These are phyloP conservation scores for Trichoderma hamatum DNA, from an alignment of 2,329 filamentous ascomycete genomes.

Conservation along the genomic window DNA sequence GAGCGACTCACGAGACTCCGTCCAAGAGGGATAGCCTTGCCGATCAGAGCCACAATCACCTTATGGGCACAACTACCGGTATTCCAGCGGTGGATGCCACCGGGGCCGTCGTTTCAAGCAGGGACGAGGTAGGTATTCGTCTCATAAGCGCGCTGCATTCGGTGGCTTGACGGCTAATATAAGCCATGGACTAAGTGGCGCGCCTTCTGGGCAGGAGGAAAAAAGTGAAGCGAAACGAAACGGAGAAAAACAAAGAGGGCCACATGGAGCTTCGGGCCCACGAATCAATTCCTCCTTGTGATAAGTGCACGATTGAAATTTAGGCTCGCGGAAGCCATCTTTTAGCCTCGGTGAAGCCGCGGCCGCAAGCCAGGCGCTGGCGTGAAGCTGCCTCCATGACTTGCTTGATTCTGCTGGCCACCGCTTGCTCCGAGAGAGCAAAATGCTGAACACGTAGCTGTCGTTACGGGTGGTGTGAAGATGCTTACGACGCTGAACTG, in stretches of 20 bases:
- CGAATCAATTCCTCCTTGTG: background rate
- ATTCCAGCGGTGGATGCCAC: constrained; percentile 4
- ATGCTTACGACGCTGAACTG: constrained; percentile 20
- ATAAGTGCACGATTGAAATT: background rate
- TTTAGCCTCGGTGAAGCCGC: constrained; percentile 16
- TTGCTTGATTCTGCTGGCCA: constrained; percentile 2
- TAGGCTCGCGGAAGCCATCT: constrained; percentile 2
- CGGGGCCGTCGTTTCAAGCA: constrained; percentile 8
- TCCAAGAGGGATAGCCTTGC: constrained; percentile 12
- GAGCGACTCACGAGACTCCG: background rate
- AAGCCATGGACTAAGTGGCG: constrained; percentile 16
- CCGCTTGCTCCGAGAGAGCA: background rate
- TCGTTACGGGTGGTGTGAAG: constrained; percentile 21
- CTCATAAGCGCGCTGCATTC: constrained; percentile 20
- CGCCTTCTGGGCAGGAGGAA: background rate
- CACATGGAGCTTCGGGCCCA: background rate
- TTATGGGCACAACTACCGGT: constrained; percentile 10
- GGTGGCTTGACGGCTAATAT: constrained; percentile 18
- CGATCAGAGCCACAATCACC: constrained; percentile 26
- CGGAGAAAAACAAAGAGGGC: background rate
- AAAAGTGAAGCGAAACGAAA: background rate
- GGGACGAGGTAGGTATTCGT: background rate
- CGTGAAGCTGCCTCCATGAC: background rate
- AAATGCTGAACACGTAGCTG: constrained; percentile 12
- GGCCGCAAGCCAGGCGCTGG: constrained; percentile 2